Evolutionary conservation across 2,329 filamentous ascomycete genomes (phyloP), one percentile per base, ranked within the genome.

Genomic region (Sporothrix humicola): DNA sequence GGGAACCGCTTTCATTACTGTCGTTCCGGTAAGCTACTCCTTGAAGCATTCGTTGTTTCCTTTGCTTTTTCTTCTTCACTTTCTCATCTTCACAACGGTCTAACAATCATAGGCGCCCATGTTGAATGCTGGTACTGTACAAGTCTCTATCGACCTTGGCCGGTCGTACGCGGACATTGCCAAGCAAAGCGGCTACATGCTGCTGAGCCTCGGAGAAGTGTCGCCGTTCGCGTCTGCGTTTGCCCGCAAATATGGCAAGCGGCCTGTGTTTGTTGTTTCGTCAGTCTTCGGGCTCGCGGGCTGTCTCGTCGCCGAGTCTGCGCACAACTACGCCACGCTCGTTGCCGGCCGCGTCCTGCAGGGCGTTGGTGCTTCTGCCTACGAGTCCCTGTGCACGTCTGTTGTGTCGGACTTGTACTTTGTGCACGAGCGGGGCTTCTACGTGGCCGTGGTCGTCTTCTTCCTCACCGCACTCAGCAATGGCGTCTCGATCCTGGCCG

Each of bases 321-420:
- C 50, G 7, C 15, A 54, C 4, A 54, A 20, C 17, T 54, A 54
- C 50, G 17, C 50, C 5, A 54, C 50, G 6, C 50, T 54, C 7
- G 50, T 54, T 54, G 50, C 50, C 17, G 50, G 50, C 1, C 50
- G 50, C 50, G 17, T 54, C 20, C 50, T 54, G 7, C 50, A 54
- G 17, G 50, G 50, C 13, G 50, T 54, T 54, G 50, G 50, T 54
- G 50, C 50, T 20, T 54, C 50, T 5, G 50, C 50, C 5, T 54
- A 54, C 50, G 50, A 54, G 50, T 54, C 50, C 3, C 50, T 54
- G 50, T 54, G 50, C 50, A 54, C 50, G 50, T 54, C 50, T 54
- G 50, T 54, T 15, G 50, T 54, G 17, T 54, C 50, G 50, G 50
- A 54, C 50, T 20, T 54, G 50, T 54, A 20, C 9, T 54, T 54